These are phyloP conservation scores for Talaromyces adpressus DNA, from an alignment of 495 filamentous ascomycete genomes.

Conservation along the genomic window DNA sequence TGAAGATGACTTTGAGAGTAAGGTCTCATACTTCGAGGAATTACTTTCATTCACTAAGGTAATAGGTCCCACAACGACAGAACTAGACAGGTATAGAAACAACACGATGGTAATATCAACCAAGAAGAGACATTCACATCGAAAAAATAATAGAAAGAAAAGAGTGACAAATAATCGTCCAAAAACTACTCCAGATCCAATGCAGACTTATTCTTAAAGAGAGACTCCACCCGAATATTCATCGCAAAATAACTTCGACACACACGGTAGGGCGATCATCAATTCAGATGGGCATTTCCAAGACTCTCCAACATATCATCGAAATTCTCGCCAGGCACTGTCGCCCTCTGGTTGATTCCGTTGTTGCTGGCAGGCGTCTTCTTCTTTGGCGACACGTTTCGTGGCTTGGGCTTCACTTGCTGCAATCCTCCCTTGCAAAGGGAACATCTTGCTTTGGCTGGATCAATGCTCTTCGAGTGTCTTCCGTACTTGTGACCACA, in stretches of 20 bases:
- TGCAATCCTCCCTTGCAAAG: slow-evolving; percentile 56
- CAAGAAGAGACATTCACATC: not conserved
- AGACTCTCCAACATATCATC: slow-evolving; percentile 5
- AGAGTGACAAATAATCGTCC: not conserved
- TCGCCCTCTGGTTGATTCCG: not conserved
- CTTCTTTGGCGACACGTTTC: slow-evolving; percentile 48
- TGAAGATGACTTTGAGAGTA: not conserved
- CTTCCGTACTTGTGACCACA: slow-evolving; percentile 66
- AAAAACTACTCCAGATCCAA: not conserved
- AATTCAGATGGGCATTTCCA: not conserved
- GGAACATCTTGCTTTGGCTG: slow-evolving; percentile 58
- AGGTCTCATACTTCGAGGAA: not conserved
- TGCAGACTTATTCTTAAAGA: not conserved
- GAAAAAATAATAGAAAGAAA: not conserved
- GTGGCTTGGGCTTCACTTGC: slow-evolving; percentile 74
- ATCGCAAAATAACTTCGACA: not conserved
- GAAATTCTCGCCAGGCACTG: not conserved
- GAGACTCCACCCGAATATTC: not conserved
- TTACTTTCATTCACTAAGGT: not conserved
- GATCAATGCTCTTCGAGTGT: slow-evolving; percentile 78
- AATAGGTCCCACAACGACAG: not conserved
- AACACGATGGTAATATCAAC: not conserved
- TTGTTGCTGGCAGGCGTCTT: slow-evolving; percentile 38
- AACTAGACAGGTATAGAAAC: not conserved
- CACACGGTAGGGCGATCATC: not conserved